phyloP scores from a whole-genome alignment of 805 yeast genomes.

The Candida methanosorbosa region DNA sequence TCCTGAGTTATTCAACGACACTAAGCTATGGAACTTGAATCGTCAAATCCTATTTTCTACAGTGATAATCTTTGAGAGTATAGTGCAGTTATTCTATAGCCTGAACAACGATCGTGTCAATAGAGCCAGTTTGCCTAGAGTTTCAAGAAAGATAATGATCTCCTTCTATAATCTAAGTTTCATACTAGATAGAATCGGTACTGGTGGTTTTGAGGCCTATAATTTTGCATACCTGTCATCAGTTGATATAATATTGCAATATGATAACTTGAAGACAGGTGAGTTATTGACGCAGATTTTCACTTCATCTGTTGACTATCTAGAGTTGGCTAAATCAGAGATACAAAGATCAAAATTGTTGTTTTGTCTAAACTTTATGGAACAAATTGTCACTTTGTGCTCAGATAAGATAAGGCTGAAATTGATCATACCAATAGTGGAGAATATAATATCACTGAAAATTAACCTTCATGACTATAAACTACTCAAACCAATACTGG shows the following conservation, averaged over 20 bases:
- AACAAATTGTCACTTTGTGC: slow-evolving; percentile 28
- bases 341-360: slow-evolving; percentile 30
- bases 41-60: slow-evolving; percentile 30
- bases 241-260: slow-evolving; percentile 30
- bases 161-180: slow-evolving; percentile 36
- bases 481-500: slow-evolving; percentile 30
- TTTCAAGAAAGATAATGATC: slow-evolving; percentile 26
- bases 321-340: slow-evolving; percentile 21
- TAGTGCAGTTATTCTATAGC: slow-evolving; percentile 28
- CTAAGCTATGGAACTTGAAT: neutral
- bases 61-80: slow-evolving; percentile 42
- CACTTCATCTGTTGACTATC: slow-evolving; percentile 16
- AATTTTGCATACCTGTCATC: slow-evolving; percentile 48
- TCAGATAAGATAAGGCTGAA: slow-evolving; percentile 25
- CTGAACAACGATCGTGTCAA: slow-evolving; percentile 12
- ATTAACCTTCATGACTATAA: slow-evolving; percentile 5
- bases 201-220: slow-evolving; percentile 57
- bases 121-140: slow-evolving; percentile 7
- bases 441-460: slow-evolving; percentile 10
- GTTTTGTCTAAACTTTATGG: slow-evolving; percentile 39
- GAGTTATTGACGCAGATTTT: slow-evolving; percentile 21
- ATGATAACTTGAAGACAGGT: slow-evolving; percentile 15
- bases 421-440: slow-evolving; percentile 16
- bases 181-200: slow-evolving; percentile 44
- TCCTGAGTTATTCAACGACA: neutral